Evolutionary conservation across 345 rosid genomes (phyloP).

Genomic region (Balakata baccata): DNA sequence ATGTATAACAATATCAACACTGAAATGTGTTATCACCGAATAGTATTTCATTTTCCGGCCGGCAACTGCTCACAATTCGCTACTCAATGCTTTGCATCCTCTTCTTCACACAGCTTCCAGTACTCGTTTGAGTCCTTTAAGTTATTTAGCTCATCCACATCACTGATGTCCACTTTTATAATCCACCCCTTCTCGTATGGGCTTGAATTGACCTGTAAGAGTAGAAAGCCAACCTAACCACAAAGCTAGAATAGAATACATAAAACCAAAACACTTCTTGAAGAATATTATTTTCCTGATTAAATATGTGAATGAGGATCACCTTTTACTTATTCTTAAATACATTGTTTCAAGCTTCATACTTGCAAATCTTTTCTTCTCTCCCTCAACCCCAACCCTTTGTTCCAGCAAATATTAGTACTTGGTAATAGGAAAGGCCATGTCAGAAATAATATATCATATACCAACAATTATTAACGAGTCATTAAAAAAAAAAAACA

Average conservation of each 20-base stretch:
- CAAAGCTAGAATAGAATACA: not conserved
- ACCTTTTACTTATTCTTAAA: no score
- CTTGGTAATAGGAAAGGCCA: no score
- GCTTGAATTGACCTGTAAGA: constrained; percentile 67
- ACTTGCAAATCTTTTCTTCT: no score
- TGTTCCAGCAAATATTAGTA: no score
- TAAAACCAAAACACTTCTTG: not conserved
- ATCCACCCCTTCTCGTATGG: constrained; percentile 89
- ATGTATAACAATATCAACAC: not conserved
- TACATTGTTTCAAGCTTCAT: no score
- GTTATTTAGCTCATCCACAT: constrained; percentile 51
- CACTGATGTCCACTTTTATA: constrained; percentile 63
- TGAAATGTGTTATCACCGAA: not conserved
- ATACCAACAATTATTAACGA: no score
- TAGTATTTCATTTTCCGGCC: not conserved
- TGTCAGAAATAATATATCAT: no score
- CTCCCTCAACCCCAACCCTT: no score
- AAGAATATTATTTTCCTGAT: no score
- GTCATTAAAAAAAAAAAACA: no score
- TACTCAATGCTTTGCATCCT: constrained; percentile 72
- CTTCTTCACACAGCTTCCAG: constrained; percentile 90
- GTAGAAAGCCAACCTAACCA: not conserved
- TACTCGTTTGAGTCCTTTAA: constrained; percentile 78
- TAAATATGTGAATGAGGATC: no score
- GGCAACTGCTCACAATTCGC: not conserved